Conservation (phyloP, 306 rosid genomes). For the Delonix regia region DNA sequence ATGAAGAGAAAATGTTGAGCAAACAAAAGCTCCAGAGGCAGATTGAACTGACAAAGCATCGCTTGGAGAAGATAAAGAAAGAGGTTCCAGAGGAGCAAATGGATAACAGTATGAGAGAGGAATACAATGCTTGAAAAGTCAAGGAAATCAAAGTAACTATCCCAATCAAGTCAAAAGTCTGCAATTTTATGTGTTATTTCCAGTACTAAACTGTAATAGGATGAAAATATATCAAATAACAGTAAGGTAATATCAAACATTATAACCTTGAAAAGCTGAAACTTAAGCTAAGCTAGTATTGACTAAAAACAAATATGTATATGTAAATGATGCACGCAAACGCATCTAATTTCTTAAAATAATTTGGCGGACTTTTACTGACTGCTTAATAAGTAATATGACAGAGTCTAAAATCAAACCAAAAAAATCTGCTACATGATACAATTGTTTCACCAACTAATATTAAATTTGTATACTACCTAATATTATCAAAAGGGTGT, state of each 20-base stretch:
- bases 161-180: background rate
- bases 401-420: too few relatives aligned
- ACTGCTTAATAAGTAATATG: too few relatives aligned
- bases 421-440: too few relatives aligned
- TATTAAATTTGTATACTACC: too few relatives aligned
- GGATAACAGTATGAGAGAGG: conserved; percentile 50
- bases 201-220: background rate
- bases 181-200: background rate
- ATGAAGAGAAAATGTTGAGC: conserved; percentile 43
- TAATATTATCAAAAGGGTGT: too few relatives aligned
- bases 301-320: background rate
- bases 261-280: background rate
- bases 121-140: conserved; percentile 50
- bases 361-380: too few relatives aligned
- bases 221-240: background rate
- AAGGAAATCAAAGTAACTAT: conserved; percentile 34
- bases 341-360: conserved; percentile 1
- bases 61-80: conserved; percentile 48
- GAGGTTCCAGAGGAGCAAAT: conserved; percentile 37
- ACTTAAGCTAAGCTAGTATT: background rate
- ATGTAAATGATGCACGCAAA: background rate
- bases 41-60: conserved; percentile 44
- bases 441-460: too few relatives aligned
- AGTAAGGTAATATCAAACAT: too few relatives aligned
- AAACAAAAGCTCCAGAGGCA: conserved; percentile 55